phyloP scores from a whole-genome alignment of 257 asterid species.

The Plantago ovata region DNA sequence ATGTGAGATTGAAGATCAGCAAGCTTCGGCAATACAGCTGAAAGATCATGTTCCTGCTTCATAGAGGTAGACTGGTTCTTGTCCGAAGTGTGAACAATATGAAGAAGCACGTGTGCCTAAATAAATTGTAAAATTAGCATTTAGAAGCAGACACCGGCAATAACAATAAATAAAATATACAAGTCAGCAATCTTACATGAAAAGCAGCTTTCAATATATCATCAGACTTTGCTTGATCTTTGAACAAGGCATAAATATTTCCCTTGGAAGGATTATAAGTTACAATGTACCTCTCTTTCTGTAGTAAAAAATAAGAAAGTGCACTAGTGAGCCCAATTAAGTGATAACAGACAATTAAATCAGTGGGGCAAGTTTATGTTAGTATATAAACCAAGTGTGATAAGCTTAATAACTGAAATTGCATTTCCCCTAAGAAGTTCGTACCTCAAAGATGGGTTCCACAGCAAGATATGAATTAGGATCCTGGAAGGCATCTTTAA shows the following conservation, averaged over 20 bases:
- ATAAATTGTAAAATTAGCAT: constrained; percentile 29
- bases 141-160: constrained; percentile 10
- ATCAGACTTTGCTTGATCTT: constrained; percentile 95
- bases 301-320: constrained; percentile 24
- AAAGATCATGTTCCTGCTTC: constrained; percentile 36
- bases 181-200: constrained; percentile 59
- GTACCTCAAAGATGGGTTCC: constrained; percentile 93
- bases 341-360: constrained; percentile 8
- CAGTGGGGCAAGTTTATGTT: constrained; percentile 17
- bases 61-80: constrained; percentile 37
- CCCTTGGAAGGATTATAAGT: constrained; percentile 85
- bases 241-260: constrained; percentile 76
- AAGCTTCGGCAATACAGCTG: constrained; percentile 36
- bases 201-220: constrained; percentile 95
- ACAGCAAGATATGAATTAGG: constrained; percentile 72
- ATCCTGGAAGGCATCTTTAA: constrained; percentile 95
- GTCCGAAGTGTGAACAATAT: constrained; percentile 59
- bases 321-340: constrained; percentile 9
- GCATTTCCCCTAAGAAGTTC: constrained; percentile 16
- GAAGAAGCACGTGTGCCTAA: constrained; percentile 96
- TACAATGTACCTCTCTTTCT: constrained; percentile 84
- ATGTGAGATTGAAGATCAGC: constrained; percentile 69
- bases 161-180: constrained; percentile 14
- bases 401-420: constrained; percentile 12
- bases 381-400: constrained; percentile 10